A percentile compares a stretch with the other conserved stretches of the same genome.
phyloP scores from a whole-genome alignment of 169 alveolate species.

The Cryptosporidium ubiquitum region DNA sequence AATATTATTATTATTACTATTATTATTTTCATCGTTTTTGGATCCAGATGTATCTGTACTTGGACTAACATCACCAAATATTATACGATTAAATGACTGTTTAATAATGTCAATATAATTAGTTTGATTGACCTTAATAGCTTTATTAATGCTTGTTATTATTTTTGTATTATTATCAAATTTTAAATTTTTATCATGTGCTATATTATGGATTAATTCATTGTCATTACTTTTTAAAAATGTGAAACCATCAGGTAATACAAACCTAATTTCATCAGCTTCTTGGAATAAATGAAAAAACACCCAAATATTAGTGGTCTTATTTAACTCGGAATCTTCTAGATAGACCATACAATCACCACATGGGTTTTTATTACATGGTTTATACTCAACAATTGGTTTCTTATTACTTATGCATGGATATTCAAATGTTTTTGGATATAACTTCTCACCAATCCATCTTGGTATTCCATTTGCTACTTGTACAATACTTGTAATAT shows the following conservation, averaged over 20 bases:
- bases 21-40: neutral
- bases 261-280: conserved; percentile 56
- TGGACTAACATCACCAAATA: neutral
- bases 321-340: conserved; percentile 42
- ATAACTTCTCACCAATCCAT: conserved; percentile 72
- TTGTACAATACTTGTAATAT: conserved; percentile 67
- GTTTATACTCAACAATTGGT: conserved; percentile 63
- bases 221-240: conserved; percentile 12
- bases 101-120: conserved; percentile 23
- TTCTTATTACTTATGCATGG: conserved; percentile 72
- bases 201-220: conserved; percentile 29
- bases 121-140: neutral
- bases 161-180: neutral
- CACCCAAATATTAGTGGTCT: conserved; percentile 52
- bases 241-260: conserved; percentile 51
- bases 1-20: too few species aligned
- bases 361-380: conserved; percentile 70
- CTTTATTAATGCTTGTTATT: conserved; percentile 6
- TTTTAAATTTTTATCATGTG: neutral
- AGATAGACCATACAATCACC: conserved; percentile 70
- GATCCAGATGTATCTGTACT: neutral
- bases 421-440: conserved; percentile 57
- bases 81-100: neutral
- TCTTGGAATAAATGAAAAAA: conserved; percentile 69
- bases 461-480: conserved; percentile 70